Base-by-base conservation (phyloP, 1,284 basidiomycete species). In the Somion occarium region DNA sequence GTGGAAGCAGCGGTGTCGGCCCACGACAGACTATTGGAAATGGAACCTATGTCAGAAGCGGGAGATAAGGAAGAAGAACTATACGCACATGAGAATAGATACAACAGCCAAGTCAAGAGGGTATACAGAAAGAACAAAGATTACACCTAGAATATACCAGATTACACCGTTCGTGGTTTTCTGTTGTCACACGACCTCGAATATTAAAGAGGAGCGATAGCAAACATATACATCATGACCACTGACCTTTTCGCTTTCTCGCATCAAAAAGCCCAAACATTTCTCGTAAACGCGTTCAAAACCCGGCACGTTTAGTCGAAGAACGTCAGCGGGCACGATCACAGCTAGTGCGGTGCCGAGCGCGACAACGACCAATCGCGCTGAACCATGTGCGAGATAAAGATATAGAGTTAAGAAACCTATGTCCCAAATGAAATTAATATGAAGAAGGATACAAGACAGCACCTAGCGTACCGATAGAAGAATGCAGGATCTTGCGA, bases 1-100 rank as follows among this genome's bases (percentile, higher is more conserved):
- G 93, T 93, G 2, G 94, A 97, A 0, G 96, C 96, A 13, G 91
- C 83, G 0, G 96, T 98, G 71, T 99, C 96, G 2, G 93, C 94
- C 92, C 96, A 98, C 24, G 94, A 95, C 42, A 99, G 83, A 55
- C 91, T 95, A 62, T n/a, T n/a, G n/a, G n/a, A n/a, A n/a, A n/a
- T n/a, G n/a, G 27, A 51, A 54, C 15, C 19, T 41, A 38, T 43
- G 27, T 44, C 18, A 44, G 50, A 37, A 4, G n/a, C 25, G 42
- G 44, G 18, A 53, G 38, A 3, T 3, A 46, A 38, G 30, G 27
- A 44, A 30, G 30, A 42, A 37, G 46, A 51, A 50, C 39, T 52
- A 43, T 23, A 76, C 88, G 59, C 65, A 91, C 91, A 93, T 91
- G 57, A 96, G 76, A 59, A 97, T 88, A 2, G 93, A 83, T 12